Percentiles rank a stretch among this genome's conserved stretches.
Conservation (phyloP, 768 basidiomycete genomes). For the Rhodotorula sphaerocarpa region DNA sequence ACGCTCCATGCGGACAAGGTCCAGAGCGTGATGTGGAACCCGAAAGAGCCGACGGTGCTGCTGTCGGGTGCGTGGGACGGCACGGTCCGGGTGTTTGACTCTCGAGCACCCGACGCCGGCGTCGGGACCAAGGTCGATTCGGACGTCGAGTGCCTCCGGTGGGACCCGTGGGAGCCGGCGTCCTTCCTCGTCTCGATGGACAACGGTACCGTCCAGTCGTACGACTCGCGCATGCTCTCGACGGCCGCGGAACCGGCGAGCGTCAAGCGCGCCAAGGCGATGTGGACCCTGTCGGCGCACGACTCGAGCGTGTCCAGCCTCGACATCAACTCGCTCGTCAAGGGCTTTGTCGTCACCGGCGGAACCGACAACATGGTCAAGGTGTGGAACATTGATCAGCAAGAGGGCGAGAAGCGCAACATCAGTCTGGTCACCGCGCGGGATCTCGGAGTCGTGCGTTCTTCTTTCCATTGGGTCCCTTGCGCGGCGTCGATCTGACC, state of each 20-base stretch:
- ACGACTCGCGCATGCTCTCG: conserved; percentile 62
- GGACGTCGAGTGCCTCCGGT: conserved; percentile 85
- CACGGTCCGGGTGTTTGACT: conserved; percentile 89
- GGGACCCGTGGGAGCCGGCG: conserved; percentile 85
- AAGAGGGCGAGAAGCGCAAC: conserved; percentile 55
- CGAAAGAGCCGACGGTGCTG: conserved; percentile 74
- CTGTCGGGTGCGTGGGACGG: conserved; percentile 91
- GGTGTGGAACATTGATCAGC: conserved; percentile 74
- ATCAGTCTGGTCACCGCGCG: conserved; percentile 77
- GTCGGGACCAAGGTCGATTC: conserved; percentile 75
- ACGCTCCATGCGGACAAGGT: conserved; percentile 69
- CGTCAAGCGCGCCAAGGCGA: conserved; percentile 47
- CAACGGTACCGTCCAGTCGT: conserved; percentile 86
- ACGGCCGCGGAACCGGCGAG: conserved; percentile 46
- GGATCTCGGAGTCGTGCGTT: conserved; percentile 76
- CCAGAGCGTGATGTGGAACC: conserved; percentile 93
- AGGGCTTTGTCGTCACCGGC: conserved; percentile 84
- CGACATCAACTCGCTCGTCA: conserved; percentile 81
- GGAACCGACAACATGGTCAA: conserved; percentile 89
- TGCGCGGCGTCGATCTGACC: too few species aligned
- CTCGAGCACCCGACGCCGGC: conserved; percentile 59
- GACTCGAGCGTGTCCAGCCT: conserved; percentile 80
- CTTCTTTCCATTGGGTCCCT: background rate
- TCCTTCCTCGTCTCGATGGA: conserved; percentile 72
- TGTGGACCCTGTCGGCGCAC: conserved; percentile 87